phyloP scores from a whole-genome alignment of 345 rosid species.

The Lepidium aucheri region DNA sequence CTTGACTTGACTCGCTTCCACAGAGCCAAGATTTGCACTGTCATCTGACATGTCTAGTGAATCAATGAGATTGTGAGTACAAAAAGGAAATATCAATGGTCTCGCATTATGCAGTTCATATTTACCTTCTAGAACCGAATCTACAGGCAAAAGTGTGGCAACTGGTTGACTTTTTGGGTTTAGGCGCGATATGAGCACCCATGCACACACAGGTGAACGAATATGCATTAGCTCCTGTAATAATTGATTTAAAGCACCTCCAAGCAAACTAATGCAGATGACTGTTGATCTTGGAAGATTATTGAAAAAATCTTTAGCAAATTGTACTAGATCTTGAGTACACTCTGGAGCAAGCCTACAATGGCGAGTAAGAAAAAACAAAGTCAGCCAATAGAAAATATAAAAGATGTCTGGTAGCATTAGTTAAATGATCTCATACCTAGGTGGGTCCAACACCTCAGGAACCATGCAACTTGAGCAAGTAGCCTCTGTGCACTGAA shows the following conservation, averaged over 20 bases:
- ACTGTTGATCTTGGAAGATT: constrained; percentile 55
- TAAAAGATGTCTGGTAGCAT: constrained; percentile 4
- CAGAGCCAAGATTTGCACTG: constrained; percentile 26
- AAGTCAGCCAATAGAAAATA: constrained; percentile 8
- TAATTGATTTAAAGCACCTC: constrained; percentile 44
- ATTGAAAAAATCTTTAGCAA: constrained; percentile 49
- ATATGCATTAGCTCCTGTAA: constrained; percentile 46
- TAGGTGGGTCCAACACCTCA: constrained; percentile 32
- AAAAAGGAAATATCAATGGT: neutral
- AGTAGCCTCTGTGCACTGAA: constrained; percentile 37
- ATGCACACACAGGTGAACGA: constrained; percentile 50
- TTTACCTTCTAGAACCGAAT: constrained; percentile 64
- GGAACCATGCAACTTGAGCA: constrained; percentile 27
- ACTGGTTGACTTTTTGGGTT: constrained; percentile 51
- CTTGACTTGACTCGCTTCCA: constrained; percentile 24
- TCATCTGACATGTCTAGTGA: constrained; percentile 40
- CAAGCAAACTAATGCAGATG: constrained; percentile 67
- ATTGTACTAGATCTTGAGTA: constrained; percentile 52
- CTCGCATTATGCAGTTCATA: constrained; percentile 3
- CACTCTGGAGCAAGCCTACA: constrained; percentile 81
- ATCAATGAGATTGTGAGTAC: constrained; percentile 13
- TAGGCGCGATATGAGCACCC: constrained; percentile 74
- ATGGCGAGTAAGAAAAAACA: constrained; percentile 11
- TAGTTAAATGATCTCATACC: constrained; percentile 36
- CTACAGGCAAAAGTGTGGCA: constrained; percentile 63